A percentile compares a stretch with the other conserved stretches of the same genome.
phyloP scores from a whole-genome alignment of 2,329 filamentous ascomycete species.

The Fusarium cyanostomum region DNA sequence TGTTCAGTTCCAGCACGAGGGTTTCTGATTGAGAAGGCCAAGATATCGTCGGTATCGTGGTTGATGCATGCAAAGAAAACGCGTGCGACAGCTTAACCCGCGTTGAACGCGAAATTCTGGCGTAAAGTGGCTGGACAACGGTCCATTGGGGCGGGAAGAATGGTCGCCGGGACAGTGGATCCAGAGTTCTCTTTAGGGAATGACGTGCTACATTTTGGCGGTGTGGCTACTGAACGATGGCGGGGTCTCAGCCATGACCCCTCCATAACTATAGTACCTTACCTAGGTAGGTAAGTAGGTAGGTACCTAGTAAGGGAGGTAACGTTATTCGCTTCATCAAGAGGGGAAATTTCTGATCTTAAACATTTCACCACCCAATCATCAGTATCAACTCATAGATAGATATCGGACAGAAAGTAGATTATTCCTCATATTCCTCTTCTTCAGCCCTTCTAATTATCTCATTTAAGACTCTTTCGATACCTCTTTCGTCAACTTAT shows the following conservation, averaged over 20 bases:
- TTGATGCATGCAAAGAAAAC: conserved; percentile 18
- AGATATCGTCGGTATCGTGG: neutral
- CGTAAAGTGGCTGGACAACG: conserved; percentile 43
- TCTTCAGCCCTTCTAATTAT: neutral
- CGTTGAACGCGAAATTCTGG: conserved; percentile 37
- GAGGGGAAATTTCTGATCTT: conserved; percentile 27
- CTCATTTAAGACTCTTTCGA: neutral
- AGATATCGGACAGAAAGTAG: neutral
- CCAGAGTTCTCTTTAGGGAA: conserved; percentile 4
- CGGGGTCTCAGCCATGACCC: conserved; percentile 34
- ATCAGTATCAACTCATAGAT: neutral
- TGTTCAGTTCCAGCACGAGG: neutral
- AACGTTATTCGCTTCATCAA: neutral
- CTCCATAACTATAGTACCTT: conserved; percentile 36
- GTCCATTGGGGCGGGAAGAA: too few species aligned
- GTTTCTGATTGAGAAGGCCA: neutral
- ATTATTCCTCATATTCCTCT: neutral
- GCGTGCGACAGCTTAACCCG: conserved; percentile 34
- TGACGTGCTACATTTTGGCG: conserved; percentile 35
- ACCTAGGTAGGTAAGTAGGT: too few species aligned
- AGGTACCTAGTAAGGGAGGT: neutral
- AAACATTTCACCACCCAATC: neutral
- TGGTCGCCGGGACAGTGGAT: conserved; percentile 6
- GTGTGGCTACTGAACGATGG: conserved; percentile 19
- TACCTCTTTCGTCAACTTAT: neutral